Evolutionary conservation across 2,329 filamentous ascomycete species (phyloP), one percentile per base, ranked within the genome.

Genomic region (Monilinia polystroma): DNA sequence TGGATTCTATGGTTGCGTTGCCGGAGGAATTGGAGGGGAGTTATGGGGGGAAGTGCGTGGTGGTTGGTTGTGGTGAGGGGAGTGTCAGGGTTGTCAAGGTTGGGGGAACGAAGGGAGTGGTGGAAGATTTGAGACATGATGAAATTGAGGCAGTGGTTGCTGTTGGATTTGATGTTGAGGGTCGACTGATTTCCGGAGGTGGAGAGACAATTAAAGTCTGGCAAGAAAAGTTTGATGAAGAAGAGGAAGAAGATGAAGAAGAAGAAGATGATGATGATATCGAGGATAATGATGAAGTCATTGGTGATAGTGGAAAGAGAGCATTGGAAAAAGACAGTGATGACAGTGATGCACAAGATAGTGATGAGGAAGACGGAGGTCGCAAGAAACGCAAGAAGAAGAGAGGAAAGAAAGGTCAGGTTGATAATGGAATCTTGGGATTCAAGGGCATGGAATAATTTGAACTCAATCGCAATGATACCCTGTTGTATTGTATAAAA

Each of bases 141-240:
- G 93, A 96, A 68, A 80, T 95, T 23, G 94, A 98, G 76, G 90
- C 90, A 2, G 93, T 97, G 4, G 85, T 93, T 1, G 90, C 86
- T 0, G 78, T 99, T 0, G 90, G 84, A 1, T 96, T 98, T 70
- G 95, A 98, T 78, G 89, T 90, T 62, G 87, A 89, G 63, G 91
- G 93, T 56, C 85, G 95, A 56, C 87, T 99, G 82, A 92, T 99
- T 72, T 96, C 89, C 74, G 93, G 92, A 14, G 95, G 95, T 64
- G 95, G 95, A 0, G 85, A 85, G 72, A 87, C 88, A 0, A 85
- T 99, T 70, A 97, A 97, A 78, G 88, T 98, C 2, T 99, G 95
- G 95, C 87, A 87, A 68, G 87, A 95, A 75, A 85, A 89, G 68
- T 81, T 84, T n/a, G 81, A 81, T 3, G 82, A 84, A 29, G 81